phyloP scores from a whole-genome alignment of 202 grass and related monocot genomes.

The Setaria italica region DNA sequence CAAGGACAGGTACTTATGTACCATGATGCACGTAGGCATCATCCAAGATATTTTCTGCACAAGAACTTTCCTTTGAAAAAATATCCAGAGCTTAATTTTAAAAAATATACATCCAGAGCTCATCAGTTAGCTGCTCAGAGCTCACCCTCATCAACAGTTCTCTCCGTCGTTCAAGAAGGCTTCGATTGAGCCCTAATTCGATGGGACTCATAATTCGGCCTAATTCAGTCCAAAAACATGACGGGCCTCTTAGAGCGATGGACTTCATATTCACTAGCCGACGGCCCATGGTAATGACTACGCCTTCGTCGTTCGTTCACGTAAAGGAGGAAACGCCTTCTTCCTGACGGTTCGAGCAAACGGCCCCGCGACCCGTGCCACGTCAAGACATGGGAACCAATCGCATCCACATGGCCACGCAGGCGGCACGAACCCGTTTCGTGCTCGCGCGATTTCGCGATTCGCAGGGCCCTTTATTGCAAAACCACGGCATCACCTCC shows the following conservation, averaged over 20 bases:
- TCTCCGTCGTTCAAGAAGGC: no score
- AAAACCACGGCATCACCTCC: conserved; percentile 45
- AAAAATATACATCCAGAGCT: no score
- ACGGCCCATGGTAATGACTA: background rate
- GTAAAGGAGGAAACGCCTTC: rapidly evolving
- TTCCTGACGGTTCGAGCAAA: background rate
- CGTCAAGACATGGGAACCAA: conserved; percentile 28
- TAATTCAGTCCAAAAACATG: background rate
- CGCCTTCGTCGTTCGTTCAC: background rate
- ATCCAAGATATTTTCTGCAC: background rate
- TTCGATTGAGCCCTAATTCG: background rate
- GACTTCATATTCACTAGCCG: background rate
- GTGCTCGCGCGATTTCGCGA: conserved; percentile 14
- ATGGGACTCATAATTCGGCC: background rate
- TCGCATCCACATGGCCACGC: conserved; percentile 44
- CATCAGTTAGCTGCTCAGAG: no score
- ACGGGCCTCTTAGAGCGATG: background rate
- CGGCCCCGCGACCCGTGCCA: background rate
- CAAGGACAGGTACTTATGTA: background rate
- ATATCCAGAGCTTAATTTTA: no score
- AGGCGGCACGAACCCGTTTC: background rate
- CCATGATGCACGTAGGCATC: no score
- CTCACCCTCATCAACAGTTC: no score
- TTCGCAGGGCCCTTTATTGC: conserved; percentile 39
- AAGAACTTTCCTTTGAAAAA: background rate